Conservation (phyloP, 164 flowering plant genomes). For the Umbellularia californica region DNA sequence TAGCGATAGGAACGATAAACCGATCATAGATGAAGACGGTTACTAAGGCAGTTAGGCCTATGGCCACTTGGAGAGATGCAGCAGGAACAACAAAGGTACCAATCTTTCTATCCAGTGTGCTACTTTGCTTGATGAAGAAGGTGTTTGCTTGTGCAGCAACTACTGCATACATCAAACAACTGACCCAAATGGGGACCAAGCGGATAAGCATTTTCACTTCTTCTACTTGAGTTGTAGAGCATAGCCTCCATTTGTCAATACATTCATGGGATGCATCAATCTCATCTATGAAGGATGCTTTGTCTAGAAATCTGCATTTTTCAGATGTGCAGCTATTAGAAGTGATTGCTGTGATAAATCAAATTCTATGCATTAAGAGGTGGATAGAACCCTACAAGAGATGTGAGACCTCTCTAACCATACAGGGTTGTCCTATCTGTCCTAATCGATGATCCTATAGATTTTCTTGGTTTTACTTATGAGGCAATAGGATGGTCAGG, state of each 20-base stretch:
- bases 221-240: constrained; percentile 4
- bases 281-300: no score
- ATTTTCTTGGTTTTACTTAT: no score
- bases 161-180: constrained; percentile 7
- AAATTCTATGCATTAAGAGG: no score
- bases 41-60: neutral
- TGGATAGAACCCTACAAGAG: no score
- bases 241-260: neutral
- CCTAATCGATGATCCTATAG: no score
- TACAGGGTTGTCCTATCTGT: no score
- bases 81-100: constrained; percentile 16
- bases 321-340: no score
- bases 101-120: constrained; percentile 8
- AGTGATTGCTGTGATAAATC: no score
- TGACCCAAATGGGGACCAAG: constrained; percentile 9
- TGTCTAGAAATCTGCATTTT: no score
- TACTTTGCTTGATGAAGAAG: constrained; percentile 15
- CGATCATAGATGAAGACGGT: neutral
- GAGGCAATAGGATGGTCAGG: no score
- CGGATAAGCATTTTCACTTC: constrained; percentile 2
- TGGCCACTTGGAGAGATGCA: constrained; percentile 14
- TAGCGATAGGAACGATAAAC: neutral
- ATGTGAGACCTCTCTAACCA: no score
- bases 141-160: constrained; percentile 6
- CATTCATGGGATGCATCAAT: neutral